These are phyloP conservation scores for Phaseolus coccineus DNA, from an alignment of 331 rosid genomes.

Conservation along the genomic window DNA sequence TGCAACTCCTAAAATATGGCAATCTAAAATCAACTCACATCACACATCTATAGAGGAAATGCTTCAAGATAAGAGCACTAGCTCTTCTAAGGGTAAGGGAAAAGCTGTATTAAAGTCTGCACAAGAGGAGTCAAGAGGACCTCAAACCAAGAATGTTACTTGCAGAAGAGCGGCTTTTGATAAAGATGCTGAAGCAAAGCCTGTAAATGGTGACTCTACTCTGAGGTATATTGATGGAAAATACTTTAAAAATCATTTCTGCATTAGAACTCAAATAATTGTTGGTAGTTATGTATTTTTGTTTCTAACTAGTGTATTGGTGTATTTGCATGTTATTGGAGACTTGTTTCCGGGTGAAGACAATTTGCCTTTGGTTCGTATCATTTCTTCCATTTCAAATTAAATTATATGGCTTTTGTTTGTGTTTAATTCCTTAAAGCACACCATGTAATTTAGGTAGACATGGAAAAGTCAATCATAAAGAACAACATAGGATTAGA, in stretches of 20 bases:
- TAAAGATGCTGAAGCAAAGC: conserved; percentile 84
- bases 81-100: conserved; percentile 95
- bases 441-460: no score
- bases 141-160: conserved; percentile 92
- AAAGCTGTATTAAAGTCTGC: conserved; percentile 92
- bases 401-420: no score
- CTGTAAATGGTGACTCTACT: conserved; percentile 87
- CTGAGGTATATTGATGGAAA: conserved; percentile 73
- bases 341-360: no score
- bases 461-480: no score
- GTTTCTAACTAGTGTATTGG: no score
- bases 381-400: no score
- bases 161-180: conserved; percentile 86
- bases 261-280: background rate
- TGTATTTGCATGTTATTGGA: background rate
- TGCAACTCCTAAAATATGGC: no score
- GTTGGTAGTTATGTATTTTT: background rate
- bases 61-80: conserved; percentile 74
- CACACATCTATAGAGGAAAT: conserved; percentile 72
- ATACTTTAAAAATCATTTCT: background rate
- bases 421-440: no score
- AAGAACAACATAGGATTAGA: no score
- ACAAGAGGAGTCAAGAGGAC: conserved; percentile 83
- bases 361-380: no score
- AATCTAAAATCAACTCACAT: no score